Evolutionary conservation across 331 rosid species (phyloP), one percentile per base, ranked within the genome.

Genomic region (Phaseolus coccineus): DNA sequence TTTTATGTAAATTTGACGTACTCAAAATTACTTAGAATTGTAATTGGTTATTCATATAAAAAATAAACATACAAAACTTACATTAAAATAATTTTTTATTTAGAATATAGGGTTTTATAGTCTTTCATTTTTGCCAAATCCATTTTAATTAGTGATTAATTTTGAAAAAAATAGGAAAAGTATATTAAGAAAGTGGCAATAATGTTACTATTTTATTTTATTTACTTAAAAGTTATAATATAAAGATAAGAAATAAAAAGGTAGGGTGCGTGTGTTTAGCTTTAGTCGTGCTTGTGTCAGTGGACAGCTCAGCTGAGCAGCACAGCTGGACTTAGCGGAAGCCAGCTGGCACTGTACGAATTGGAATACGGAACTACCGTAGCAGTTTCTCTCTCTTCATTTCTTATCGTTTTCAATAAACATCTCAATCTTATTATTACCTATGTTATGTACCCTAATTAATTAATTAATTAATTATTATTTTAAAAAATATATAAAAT

Each of bases 281-380:
- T 66, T 53, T 53, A 56, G 76, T 58, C 40, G 71, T 56, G 76
- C 59, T 70, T 56, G 70, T 37, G 72, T 71, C 42, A 79, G 83
- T 40, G 56, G 24, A 19, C n/a, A 30, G 71, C 40, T 53, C 75
- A 68, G 76, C 77, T 14, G 77, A 47, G 56, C 77, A 79, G 16
- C 10, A 80, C 83, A 80, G 79, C 78, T 72, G 79, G 68, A 80
- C 55, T 35, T 62, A 80, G 83, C 78, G 59, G 74, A 40, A 2
- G 48, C 73, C 79, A 80, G 84, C 74, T 80, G 79, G 74, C 50
- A 64, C 4, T 9, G 73, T 73, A 72, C 79, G 69, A 76, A 63
- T n/a, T 42, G 52, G 4, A 51, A 69, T 40, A 58, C 71, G 82
- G 77, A 78, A 30, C 82, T 28, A 68, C 81, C 59, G 76, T 77